Percentiles rank a stretch among this genome's conserved stretches.
phyloP scores from a whole-genome alignment of 2,329 filamentous ascomycete genomes.

The Thelonectria discophora region DNA sequence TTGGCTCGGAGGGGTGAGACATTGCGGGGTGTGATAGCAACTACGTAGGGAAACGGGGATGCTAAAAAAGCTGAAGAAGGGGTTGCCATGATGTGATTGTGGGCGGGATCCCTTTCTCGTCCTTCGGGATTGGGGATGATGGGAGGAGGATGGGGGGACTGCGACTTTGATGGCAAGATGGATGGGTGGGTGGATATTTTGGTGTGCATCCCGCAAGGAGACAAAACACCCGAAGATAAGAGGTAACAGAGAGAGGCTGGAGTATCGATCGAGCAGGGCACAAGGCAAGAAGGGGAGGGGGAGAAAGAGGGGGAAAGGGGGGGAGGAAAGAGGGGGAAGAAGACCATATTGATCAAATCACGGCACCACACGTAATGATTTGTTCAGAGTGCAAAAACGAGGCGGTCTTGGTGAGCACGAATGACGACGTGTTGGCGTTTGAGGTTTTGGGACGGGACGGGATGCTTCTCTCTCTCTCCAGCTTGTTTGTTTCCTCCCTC shows the following conservation, averaged over 20 bases:
- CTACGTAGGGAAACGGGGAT: too few species aligned
- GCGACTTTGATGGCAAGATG: too few species aligned
- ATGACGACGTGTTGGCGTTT: too few species aligned
- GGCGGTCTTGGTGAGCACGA: too few species aligned
- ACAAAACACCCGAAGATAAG: not conserved
- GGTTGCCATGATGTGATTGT: not conserved
- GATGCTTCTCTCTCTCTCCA: too few species aligned
- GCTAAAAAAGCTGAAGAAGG: too few species aligned
- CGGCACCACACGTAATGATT: constrained; percentile 20
- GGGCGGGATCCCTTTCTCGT: not conserved
- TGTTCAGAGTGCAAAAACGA: too few species aligned
- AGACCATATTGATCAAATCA: constrained; percentile 22
- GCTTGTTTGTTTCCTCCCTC: not conserved
- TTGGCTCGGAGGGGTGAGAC: constrained; percentile 5
- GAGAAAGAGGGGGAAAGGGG: too few species aligned
- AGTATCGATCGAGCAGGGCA: not conserved
- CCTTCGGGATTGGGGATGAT: too few species aligned
- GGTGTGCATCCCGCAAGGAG: not conserved
- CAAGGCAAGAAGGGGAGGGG: not conserved
- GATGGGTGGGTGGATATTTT: not conserved
- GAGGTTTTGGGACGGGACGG: too few species aligned
- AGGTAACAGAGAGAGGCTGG: not conserved
- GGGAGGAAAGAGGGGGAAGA: not conserved
- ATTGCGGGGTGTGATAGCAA: constrained; percentile 16
- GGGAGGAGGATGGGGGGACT: too few species aligned